Base-by-base conservation (phyloP, 805 yeast species). In the Metschnikowia rubicola region DNA sequence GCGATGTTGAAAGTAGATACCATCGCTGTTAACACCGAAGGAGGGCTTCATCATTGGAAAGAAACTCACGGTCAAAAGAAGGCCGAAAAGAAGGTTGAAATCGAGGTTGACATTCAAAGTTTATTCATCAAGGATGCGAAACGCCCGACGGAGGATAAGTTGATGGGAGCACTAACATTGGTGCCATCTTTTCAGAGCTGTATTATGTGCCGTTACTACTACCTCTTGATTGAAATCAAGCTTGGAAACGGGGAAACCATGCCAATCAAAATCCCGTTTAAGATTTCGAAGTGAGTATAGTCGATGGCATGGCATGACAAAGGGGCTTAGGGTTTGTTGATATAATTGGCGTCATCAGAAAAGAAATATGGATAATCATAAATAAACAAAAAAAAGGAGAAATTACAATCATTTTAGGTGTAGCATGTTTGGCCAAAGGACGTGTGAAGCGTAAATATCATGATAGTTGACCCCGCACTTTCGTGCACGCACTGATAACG, bases 151-250 rank as follows among this genome's bases (percentile, higher is more conserved):
- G 53, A 48, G 26, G 61, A 62, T 12, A 46, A 47, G 35, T 12
- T 47, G 39, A 41, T 37, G n/a, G 51, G 51, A 11, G 60, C 56
- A 5, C 48, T 56, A 39, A 47, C 53, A 26, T 43, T 64, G 26
- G 64, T 64, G 12, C 68, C 68, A 10, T 54, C 58, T 11, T 63
- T 62, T 47, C 66, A 64, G 44, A 61, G 64, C 35, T 63, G 68
- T 40, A 56, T 63, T 15, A 46, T 62, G 35, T 64, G 65, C 17
- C 54, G 68, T 9, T 55, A 54, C 46, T 64, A 64, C 55, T 63
- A 56, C 47, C 41, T 59, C 19, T 44, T 43, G 31, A 47, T 61
- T 10, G 48, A 50, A 12, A 49, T 61, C 15, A 53, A 52, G 51
- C 48, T 61, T 13, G 51, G 50, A 36, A 59, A 58, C 36, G 52